Evolutionary conservation across 2,329 filamentous ascomycete genomes (phyloP).

Genomic region (Botrytis squamosa): DNA sequence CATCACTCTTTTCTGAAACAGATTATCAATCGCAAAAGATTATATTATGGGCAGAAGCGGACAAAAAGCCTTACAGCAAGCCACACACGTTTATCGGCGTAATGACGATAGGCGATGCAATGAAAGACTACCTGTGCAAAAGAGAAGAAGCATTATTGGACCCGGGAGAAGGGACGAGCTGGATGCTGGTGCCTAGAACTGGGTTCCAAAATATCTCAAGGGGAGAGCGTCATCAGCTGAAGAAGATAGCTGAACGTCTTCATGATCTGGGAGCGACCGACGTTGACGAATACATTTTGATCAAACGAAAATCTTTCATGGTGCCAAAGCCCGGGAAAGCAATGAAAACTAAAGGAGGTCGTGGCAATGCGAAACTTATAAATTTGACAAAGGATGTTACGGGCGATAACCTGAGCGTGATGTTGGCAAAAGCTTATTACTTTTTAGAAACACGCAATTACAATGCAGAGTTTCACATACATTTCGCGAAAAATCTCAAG

Average conservation of each 20-base stretch:
- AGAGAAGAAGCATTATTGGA: neutral
- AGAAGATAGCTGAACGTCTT: neutral
- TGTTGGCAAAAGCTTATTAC: constrained; percentile 4
- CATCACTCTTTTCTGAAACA: neutral
- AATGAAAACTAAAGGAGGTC: neutral
- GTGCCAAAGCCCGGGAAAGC: neutral
- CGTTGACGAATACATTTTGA: neutral
- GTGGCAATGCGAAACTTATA: constrained; percentile 5
- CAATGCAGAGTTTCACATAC: constrained; percentile 5
- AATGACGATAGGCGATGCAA: neutral
- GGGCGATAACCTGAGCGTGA: neutral
- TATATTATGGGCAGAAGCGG: constrained; percentile 1
- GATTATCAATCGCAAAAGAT: neutral
- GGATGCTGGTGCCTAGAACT: constrained; percentile 9
- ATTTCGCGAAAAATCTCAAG: neutral
- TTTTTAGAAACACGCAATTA: neutral
- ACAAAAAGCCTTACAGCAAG: neutral
- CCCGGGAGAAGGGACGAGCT: neutral
- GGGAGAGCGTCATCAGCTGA: neutral
- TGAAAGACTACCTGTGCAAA: neutral
- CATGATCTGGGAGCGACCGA: neutral
- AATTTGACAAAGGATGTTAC: neutral
- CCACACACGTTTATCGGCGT: neutral
- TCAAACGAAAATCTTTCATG: constrained; percentile 14
- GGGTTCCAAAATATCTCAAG: neutral